A percentile compares a stretch with the other conserved stretches of the same genome.
phyloP scores from a whole-genome alignment of 805 yeast species.

The Brettanomyces sp. region DNA sequence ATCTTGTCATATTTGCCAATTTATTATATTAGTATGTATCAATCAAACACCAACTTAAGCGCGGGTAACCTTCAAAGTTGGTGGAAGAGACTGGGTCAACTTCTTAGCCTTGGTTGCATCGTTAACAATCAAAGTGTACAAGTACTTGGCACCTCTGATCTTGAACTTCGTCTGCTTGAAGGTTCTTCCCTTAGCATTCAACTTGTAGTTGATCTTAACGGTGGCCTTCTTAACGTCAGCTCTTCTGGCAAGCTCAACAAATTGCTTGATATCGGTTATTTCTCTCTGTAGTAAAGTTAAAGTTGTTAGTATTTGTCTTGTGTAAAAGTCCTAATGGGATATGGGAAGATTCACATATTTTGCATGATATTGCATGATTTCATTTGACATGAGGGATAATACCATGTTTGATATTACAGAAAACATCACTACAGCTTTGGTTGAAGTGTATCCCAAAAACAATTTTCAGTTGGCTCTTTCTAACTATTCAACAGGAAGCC shows the following conservation, averaged over 20 bases:
- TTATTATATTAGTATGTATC: too few relatives aligned
- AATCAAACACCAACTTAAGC: constrained; percentile 12
- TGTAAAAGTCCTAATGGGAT: too few relatives aligned
- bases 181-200: constrained; percentile 72
- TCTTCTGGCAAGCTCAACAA: constrained; percentile 94
- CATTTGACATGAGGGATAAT: too few relatives aligned
- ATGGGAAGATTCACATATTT: too few relatives aligned
- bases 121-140: constrained; percentile 91
- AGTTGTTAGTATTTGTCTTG: background rate
- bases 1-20: background rate
- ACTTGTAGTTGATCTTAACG: constrained; percentile 85
- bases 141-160: constrained; percentile 91
- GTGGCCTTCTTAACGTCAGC: constrained; percentile 89
- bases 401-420: too few relatives aligned
- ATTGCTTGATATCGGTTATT: constrained; percentile 94
- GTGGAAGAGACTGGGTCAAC: constrained; percentile 95
- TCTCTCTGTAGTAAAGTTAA: constrained; percentile 29
- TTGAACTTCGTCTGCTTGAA: constrained; percentile 96
- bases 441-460: too few relatives aligned
- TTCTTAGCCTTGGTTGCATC: constrained; percentile 97
- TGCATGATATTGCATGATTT: too few relatives aligned
- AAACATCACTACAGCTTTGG: too few relatives aligned
- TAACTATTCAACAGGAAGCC: too few relatives aligned
- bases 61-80: constrained; percentile 65
- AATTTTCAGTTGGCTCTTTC: too few relatives aligned